Evolutionary conservation across 2,329 filamentous ascomycete species (phyloP).

Genomic region (Pseudocercospora fuligena): DNA sequence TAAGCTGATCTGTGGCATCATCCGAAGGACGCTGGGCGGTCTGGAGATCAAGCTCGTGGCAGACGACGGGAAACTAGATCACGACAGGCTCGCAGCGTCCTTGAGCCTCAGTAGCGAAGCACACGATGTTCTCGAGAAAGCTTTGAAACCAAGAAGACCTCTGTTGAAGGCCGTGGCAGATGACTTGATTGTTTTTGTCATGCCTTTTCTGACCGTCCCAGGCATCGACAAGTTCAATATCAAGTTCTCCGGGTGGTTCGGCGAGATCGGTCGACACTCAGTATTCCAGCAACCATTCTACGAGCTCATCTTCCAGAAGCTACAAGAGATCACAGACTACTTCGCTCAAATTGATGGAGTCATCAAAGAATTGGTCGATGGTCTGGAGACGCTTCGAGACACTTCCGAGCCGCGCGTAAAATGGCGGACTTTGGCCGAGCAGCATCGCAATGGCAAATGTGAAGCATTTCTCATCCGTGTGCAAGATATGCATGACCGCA

Average conservation of each 20-base stretch:
- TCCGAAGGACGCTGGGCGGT: neutral
- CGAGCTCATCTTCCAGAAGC: neutral
- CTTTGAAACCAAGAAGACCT: neutral
- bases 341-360: neutral
- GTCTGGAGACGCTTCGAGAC: neutral
- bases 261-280: neutral
- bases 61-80: neutral
- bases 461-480: neutral
- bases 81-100: neutral
- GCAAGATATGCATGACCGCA: neutral
- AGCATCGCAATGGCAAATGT: neutral
- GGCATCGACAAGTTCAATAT: neutral
- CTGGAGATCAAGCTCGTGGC: neutral
- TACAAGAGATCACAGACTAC: neutral
- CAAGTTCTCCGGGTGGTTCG: neutral
- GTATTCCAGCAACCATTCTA: neutral
- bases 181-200: neutral
- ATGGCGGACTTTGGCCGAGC: neutral
- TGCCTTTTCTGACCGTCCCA: neutral
- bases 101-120: neutral
- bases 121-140: neutral
- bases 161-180: neutral
- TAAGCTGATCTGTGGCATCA: constrained; percentile 3
- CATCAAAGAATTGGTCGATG: neutral
- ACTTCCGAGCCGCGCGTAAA: neutral